Conservation (phyloP, 805 yeast genomes). For the Maudiozyma serrabonitensis region DNA sequence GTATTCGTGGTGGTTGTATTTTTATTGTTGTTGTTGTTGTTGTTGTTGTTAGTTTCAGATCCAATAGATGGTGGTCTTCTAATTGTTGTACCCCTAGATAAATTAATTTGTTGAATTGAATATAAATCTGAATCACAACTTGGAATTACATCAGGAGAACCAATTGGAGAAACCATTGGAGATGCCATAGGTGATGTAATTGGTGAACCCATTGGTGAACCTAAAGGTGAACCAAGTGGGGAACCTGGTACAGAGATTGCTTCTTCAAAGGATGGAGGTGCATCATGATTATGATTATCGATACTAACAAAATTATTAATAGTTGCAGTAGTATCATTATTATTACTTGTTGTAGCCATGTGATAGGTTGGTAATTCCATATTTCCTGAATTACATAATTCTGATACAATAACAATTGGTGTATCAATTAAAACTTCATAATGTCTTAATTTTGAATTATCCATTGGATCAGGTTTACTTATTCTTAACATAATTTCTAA, state of each 20-base stretch:
- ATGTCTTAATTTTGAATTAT: constrained; percentile 46
- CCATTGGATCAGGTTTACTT: constrained; percentile 46
- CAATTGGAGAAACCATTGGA: constrained; percentile 8
- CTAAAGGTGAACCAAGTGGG: constrained; percentile 25
- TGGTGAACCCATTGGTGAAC: constrained; percentile 11
- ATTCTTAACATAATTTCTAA: constrained; percentile 62
- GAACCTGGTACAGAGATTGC: constrained; percentile 42
- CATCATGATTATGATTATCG: constrained; percentile 13
- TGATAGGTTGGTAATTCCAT: constrained; percentile 32
- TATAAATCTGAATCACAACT: constrained; percentile 12
- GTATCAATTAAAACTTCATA: constrained; percentile 77
- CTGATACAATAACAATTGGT: constrained; percentile 48
- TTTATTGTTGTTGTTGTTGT: neutral
- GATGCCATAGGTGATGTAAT: constrained; percentile 15
- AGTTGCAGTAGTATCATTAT: constrained; percentile 2
- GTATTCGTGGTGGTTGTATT: neutral
- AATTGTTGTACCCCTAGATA: constrained; percentile 17
- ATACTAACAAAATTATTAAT: neutral
- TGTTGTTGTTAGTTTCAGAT: neutral
- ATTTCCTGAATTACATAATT: constrained; percentile 30
- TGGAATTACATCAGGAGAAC: constrained; percentile 12
- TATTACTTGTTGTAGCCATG: constrained; percentile 10
- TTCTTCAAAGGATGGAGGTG: constrained; percentile 55
- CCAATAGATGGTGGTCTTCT: constrained; percentile 11
- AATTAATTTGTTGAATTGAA: constrained; percentile 16